phyloP scores from a whole-genome alignment of 257 asterid genomes.

The Nicotiana attenuata region DNA sequence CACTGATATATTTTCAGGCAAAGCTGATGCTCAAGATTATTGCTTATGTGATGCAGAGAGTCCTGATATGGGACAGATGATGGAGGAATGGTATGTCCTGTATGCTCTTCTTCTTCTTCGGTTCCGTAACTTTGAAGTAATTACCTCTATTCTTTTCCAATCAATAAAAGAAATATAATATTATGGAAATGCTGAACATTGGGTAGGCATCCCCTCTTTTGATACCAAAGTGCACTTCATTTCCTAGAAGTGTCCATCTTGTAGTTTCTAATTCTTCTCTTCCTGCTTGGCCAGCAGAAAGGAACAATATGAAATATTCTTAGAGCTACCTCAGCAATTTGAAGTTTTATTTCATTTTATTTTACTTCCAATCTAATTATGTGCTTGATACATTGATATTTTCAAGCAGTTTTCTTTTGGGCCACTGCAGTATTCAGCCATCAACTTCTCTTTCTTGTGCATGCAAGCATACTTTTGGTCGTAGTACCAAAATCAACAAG shows the following conservation, averaged over 20 bases:
- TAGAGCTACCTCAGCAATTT: background rate
- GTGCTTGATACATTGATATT: background rate
- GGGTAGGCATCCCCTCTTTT: background rate
- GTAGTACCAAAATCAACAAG: background rate
- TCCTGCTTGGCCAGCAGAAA: background rate
- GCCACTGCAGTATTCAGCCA: background rate
- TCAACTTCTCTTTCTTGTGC: background rate
- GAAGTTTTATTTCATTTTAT: background rate
- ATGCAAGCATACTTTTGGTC: background rate
- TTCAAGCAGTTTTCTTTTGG: background rate
- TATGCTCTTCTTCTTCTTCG: background rate
- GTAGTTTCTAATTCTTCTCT: slow-evolving; percentile 3
- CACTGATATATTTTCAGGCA: background rate
- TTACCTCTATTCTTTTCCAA: background rate
- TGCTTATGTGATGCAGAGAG: slow-evolving; percentile 2
- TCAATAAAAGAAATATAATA: background rate
- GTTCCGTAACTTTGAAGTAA: slow-evolving; percentile 1
- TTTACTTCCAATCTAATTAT: background rate
- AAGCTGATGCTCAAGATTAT: slow-evolving; percentile 5
- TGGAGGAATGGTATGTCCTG: slow-evolving; percentile 8
- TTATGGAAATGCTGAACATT: slow-evolving; percentile 6
- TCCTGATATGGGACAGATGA: background rate
- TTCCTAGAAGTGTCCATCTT: background rate
- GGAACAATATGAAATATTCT: background rate
- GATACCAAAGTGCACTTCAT: background rate